These are phyloP conservation scores for Globisporangium carolinianum DNA, from an alignment of 352 stramenopile species.

Conservation along the genomic window DNA sequence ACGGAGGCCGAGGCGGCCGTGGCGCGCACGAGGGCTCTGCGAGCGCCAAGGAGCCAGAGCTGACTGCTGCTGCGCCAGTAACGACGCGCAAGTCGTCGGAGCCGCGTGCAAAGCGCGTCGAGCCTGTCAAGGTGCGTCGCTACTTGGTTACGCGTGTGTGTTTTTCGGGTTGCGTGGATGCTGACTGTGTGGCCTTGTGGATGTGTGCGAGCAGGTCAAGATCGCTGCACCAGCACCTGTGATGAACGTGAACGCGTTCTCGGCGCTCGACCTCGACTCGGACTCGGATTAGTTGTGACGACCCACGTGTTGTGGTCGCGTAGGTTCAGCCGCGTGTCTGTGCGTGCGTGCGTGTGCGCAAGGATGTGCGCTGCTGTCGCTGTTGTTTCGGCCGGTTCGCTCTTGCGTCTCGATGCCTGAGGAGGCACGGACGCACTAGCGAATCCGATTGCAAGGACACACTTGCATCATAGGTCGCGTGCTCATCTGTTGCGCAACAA, in stretches of 20 bases:
- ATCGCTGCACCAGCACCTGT: conserved; percentile 34
- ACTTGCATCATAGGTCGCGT: too few species aligned
- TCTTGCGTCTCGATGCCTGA: too few species aligned
- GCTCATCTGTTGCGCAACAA: too few species aligned
- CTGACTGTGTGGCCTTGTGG: conserved; percentile 2
- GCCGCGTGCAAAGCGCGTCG: conserved; percentile 35
- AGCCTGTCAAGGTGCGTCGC: conserved; percentile 28
- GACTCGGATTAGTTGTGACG: conserved; percentile 57
- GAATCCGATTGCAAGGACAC: too few species aligned
- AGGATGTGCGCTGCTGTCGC: too few species aligned
- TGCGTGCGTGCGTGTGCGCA: not conserved
- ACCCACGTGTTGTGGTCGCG: not conserved
- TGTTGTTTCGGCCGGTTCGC: too few species aligned
- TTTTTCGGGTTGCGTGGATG: not conserved
- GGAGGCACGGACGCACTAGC: too few species aligned
- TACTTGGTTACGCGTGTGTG: not conserved
- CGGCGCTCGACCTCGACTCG: conserved; percentile 40
- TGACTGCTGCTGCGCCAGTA: not conserved
- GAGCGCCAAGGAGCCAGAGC: too few species aligned
- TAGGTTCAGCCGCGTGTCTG: not conserved
- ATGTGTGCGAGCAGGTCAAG: conserved; percentile 22
- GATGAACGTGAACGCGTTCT: conserved; percentile 68
- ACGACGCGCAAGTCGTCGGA: conserved; percentile 30
- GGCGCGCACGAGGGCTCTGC: not conserved
- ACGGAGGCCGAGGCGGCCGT: conserved; percentile 21